Conservation (phyloP, 768 basidiomycete species). For the Leccinum arenicola region DNA sequence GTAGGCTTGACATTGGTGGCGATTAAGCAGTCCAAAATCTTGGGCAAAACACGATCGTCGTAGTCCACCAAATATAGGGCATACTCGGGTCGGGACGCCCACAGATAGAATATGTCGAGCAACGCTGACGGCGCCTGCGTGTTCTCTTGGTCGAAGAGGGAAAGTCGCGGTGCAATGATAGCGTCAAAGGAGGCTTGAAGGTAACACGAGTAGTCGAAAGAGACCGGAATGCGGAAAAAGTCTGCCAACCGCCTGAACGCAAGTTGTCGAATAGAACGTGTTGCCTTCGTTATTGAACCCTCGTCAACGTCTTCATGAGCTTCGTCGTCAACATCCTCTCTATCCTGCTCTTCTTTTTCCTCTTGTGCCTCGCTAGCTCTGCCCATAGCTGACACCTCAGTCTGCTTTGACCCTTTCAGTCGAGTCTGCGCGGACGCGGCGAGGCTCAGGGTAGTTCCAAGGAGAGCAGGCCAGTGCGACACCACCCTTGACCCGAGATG, state of each 20-base stretch:
- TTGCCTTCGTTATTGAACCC: constrained; percentile 32
- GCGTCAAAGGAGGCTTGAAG: constrained; percentile 61
- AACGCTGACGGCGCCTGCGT: not conserved
- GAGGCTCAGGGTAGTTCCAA: constrained; percentile 67
- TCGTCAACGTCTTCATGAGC: constrained; percentile 35
- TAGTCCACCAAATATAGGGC: constrained; percentile 65
- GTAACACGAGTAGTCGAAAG: constrained; percentile 75
- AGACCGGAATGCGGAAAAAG: constrained; percentile 74
- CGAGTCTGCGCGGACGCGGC: constrained; percentile 60
- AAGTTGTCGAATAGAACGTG: constrained; percentile 70
- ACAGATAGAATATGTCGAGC: constrained; percentile 40
- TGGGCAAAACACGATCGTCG: constrained; percentile 66
- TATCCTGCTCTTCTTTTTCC: constrained; percentile 46
- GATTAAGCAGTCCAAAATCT: constrained; percentile 78
- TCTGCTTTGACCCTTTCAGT: constrained; percentile 35
- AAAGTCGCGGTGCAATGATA: constrained; percentile 82
- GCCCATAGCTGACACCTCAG: constrained; percentile 20
- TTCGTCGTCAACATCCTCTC: constrained; percentile 36
- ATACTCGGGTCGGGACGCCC: constrained; percentile 61
- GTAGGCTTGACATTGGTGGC: constrained; percentile 84
- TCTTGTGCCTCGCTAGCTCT: constrained; percentile 22
- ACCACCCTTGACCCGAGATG: constrained; percentile 74
- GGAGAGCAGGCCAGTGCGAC: constrained; percentile 69
- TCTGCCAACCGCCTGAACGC: constrained; percentile 85
- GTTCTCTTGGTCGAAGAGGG: constrained; percentile 25